Evolutionary conservation across 257 asterid species (phyloP), one percentile per base, ranked within the genome.

Genomic region (Ligustrum vulgare): DNA sequence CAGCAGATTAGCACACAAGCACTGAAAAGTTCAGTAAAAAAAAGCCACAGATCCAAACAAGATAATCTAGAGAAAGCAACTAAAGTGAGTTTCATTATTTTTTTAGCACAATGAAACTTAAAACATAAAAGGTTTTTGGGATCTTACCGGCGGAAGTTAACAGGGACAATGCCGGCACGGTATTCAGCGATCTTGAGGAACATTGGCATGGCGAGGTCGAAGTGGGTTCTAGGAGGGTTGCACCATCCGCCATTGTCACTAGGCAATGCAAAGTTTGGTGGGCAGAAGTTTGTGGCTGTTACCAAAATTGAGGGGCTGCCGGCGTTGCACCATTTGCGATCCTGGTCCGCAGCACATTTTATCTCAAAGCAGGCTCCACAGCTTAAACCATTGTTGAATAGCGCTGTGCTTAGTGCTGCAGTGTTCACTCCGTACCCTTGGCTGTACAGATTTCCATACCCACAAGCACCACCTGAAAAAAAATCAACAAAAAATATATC

Each of bases 141-240:
- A 47, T 15, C 56, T 41, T 7, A 86, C 90, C 89, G 72, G 78
- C 89, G 89, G 79, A 22, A 85, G 73, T 39, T 83, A 64, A 86
- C 89, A 11, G 89, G 84, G 70, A 86, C 89, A 74, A 86, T 86
- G 34, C 89, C 89, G 63, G 89, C 89, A 13, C 82, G 82, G 54
- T 83, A 86, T 37, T 77, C 76, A 3, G 87, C 89, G 58, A 86
- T 81, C 72, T 86, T 81, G 60, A 86, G 89, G 75, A 86, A 86
- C 89, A 86, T 81, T 22, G 89, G 89, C 89, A 86, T 86, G 65
- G 89, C 86, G 5, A 86, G 84, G 67, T 86, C 89, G 56, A 86
- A 86, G 73, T 86, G 89, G 9, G 80, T 68, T 13, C 89, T 81
- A 4, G 89, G 89, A 63, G 89, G 90, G 69, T 86, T 86, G 32